Evolutionary conservation across 2,329 filamentous ascomycete species (phyloP), one percentile per base, ranked within the genome.

Genomic region (Fusarium sp.): DNA sequence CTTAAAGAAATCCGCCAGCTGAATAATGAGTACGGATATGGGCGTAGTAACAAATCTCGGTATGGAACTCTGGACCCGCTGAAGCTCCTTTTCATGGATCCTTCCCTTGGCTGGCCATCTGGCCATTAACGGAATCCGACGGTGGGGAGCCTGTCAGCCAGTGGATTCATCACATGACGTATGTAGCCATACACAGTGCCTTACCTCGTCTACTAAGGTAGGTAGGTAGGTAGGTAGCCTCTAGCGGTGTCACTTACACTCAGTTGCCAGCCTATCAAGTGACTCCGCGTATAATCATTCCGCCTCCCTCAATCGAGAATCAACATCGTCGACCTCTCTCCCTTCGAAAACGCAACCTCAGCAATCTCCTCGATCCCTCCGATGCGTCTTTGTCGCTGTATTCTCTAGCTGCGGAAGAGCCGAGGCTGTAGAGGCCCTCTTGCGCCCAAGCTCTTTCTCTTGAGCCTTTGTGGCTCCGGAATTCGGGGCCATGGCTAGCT

Each of bases 401-500:
- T 34, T 34, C 45, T 66, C 30, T 55, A 70, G 61, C 69, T 72
- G 54, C 58, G 43, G 57, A 64, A 57, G 59, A 72, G 69, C 40
- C 46, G 62, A 71, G 68, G 69, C 65, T 57, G 53, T 32, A 63
- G 61, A 63, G 69, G 61, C 69, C 61, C 65, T 72, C 69, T 52
- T 53, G 56, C 34, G 61, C 57, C 61, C 58, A 56, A 66, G 65
- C 69, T 59, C 59, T 44, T 45, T 66, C 57, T 61, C 64, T 60
- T 57, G 66, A 64, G 62, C 65, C 65, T 71, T 34, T 59, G 60
- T 65, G 51, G 65, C 68, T 68, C 67, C 62, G 29, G 63, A 77
- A 55, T 44, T 45, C 56, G 32, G 60, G 77, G 77, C 76, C 72
- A 88, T 89, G 87, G 83, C 81, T 67, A 77, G 80, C 75, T 88